Base-by-base conservation (phyloP, 2,329 filamentous ascomycete species). In the Akanthomyces lecanii region DNA sequence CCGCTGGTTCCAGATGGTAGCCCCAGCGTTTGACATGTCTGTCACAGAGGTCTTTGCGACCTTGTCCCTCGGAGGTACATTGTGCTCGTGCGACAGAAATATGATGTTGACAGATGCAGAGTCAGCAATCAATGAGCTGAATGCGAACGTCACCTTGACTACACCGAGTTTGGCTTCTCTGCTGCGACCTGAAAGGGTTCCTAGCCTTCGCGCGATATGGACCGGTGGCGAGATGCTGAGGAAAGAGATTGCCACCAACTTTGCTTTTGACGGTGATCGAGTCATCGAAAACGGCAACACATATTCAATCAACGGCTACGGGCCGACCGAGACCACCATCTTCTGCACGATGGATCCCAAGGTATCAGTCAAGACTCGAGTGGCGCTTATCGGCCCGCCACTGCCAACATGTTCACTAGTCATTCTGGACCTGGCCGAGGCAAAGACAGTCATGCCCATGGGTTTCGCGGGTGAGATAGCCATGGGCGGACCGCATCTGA, bases 31-130 rank as follows among this genome's bases (percentile, higher is more conserved):
- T 55, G 52, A 55, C 36, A 40, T 44, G 52, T 55, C 52, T 25
- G 52, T 55, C 36, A 44, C 38, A 36, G 52, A 55, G 36, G 42
- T 55, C 11, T 55, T 55, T 55, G 52, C 23, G 21, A 55, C 52
- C 36, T 30, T 55, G 33, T 55, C 52, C 4, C n/a, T 55, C 52
- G 52, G 52, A 55, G 52, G 52, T 18, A 55, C 52, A 28, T 18
- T 55, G 38, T 55, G 52, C 36, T 55, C 52, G 52, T 55, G 52
- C 52, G 52, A 55, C 21, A 55, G 52, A 30, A 55, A 14, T 28
- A 55, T 44, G 52, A 55, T 55, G 52, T 44, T 55, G 52, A 55
- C 52, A n/a, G 52, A 55, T 42, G 52, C 52, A 25, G 52, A 55
- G 52, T 55, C 52, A 16, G 52, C 23, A 18, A 55, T 55, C 23